Base-by-base conservation (phyloP, 345 rosid species). In the thale cress (Arabidopsis thaliana) region DNA sequence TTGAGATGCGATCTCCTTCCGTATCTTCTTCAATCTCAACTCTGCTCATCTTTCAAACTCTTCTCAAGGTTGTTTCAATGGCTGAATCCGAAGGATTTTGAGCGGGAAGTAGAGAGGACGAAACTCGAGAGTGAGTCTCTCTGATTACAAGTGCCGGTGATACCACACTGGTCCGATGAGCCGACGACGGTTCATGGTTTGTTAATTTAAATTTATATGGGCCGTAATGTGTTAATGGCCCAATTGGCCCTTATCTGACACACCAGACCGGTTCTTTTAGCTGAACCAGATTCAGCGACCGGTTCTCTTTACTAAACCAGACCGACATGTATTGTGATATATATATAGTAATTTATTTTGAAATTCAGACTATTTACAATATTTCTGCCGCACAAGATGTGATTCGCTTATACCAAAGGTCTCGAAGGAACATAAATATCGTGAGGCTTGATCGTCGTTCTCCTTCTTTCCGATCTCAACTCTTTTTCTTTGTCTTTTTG, bases 1-100 rank as follows among this genome's bases (percentile, higher is more conserved):
- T 79, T 33, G 59, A 78, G 22, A 79, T 70, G 72, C 60, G 85
- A 52, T 83, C 88, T 40, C 96, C 99, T 82, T 92, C 98, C 11
- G 42, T 55, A 2, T 85, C 91, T 75, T 87, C 87, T 70, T 60
- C 70, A 23, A 86, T 61, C 68, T 86, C 86, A 16, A 83, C 63
- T 53, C 38, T 65, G 0, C 41, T 59, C 89, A 86, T 86, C 51
- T 48, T 57, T 14, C 1, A 10, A 57, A 56, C 24, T 23, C 28
- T 71, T 25, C 22, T 50, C 46, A 56, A 56, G 59, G 64, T 2
- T 33, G 12, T 53, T 64, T 71, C 57, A 48, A 57, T 57, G 67
- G 61, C 46, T 5, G 67, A 50, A 61, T 30, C 60, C 9, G 41
- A 23, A 61, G 58, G 11, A 2, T 42, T 68, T 61, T 51, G 57